Percentiles rank a stretch among this genome's conserved stretches.
These are phyloP conservation scores for Madurella mycetomatis DNA, from an alignment of 2,329 filamentous ascomycete genomes.

Conservation along the genomic window DNA sequence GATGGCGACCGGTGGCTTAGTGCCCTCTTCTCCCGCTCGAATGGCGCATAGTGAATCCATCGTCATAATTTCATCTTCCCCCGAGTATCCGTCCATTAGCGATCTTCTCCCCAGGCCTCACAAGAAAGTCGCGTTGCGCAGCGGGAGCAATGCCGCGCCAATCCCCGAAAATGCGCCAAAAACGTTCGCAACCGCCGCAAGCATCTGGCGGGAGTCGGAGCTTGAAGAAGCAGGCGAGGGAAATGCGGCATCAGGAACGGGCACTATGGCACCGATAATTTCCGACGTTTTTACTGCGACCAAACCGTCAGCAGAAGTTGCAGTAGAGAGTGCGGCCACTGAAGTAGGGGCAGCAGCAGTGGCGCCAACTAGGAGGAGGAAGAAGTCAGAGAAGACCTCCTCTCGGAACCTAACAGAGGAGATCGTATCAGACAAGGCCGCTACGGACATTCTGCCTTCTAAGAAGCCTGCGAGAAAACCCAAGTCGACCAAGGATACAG, in stretches of 20 bases:
- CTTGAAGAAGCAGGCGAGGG: conserved; percentile 20
- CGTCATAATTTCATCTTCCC: conserved; percentile 45
- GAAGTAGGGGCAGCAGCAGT: neutral
- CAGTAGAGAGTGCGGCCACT: neutral
- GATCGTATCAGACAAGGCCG: neutral
- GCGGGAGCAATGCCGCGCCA: conserved; percentile 35
- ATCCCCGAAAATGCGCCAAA: conserved; percentile 35
- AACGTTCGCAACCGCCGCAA: conserved; percentile 42
- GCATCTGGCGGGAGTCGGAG: conserved; percentile 34
- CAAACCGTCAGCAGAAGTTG: neutral
- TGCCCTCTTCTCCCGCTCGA: conserved; percentile 20
- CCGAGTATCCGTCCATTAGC: conserved; percentile 50
- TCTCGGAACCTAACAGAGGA: neutral
- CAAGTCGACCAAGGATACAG: conserved; percentile 20
- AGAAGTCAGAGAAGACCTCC: neutral
- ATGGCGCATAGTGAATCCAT: conserved; percentile 27
- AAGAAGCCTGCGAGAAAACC: conserved; percentile 38
- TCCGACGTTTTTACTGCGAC: neutral
- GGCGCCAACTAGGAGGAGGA: neutral
- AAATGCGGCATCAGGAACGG: neutral
- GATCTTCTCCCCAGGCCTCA: conserved; percentile 41
- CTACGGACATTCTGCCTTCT: neutral
- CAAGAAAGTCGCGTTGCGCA: conserved; percentile 32
- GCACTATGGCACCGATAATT: no score
- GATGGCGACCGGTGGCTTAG: conserved; percentile 33